Evolutionary conservation across 192 early-diverging fungal species (phyloP).

Genomic region (Entrophospora sp.): DNA sequence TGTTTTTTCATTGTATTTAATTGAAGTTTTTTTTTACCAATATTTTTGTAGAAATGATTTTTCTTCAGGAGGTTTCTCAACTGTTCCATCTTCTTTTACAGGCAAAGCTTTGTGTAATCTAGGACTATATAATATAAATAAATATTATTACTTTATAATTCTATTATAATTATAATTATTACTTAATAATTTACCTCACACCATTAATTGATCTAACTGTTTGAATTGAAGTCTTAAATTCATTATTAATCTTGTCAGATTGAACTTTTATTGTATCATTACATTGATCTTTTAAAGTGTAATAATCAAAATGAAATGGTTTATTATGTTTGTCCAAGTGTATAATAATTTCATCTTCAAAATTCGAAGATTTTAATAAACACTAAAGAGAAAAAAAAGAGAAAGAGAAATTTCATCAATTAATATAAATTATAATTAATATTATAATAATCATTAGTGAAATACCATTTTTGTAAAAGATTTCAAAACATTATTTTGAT

Average conservation of each 20-base stretch:
- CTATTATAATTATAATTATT: background rate
- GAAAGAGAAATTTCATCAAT: too few relatives aligned
- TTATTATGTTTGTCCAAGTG: conserved; percentile 7
- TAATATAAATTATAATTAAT: too few relatives aligned
- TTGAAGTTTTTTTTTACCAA: background rate
- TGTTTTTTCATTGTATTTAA: background rate
- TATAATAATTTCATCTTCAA: conserved; percentile 20
- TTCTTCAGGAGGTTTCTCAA: conserved; percentile 12
- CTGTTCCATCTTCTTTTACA: conserved; percentile 7
- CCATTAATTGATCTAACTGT: conserved; percentile 2
- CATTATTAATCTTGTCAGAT: too few relatives aligned
- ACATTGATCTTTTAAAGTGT: conserved; percentile 2
- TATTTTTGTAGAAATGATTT: conserved; percentile 22
- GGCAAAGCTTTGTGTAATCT: conserved; percentile 13
- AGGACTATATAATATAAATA: background rate
- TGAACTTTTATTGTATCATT: background rate
- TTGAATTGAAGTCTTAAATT: conserved; percentile 16
- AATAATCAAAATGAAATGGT: conserved; percentile 20
- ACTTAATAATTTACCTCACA: background rate
- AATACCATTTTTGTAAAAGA: conserved; percentile 19
- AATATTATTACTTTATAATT: background rate
- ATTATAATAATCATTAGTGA: too few relatives aligned
- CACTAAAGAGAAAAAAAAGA: conserved; percentile 1
- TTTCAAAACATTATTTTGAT: background rate
- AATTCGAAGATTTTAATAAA: conserved; percentile 15